Percentiles rank a stretch among this genome's conserved stretches.
Conservation (phyloP, 495 filamentous ascomycete genomes). For the Hypomontagnella monticulosa region DNA sequence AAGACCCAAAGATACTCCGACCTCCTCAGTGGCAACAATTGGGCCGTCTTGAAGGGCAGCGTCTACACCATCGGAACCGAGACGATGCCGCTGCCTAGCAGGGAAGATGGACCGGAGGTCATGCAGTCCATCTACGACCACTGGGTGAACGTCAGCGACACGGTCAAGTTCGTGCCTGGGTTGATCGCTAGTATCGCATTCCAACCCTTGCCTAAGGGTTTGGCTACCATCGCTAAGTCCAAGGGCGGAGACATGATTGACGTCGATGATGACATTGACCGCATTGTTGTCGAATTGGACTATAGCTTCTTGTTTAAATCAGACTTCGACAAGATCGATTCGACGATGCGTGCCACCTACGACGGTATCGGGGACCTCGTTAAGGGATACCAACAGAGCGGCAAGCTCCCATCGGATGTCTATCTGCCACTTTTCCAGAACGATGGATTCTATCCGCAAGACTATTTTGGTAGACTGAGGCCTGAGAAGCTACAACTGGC, state of each 20-base stretch:
- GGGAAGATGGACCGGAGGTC: slow-evolving; percentile 48
- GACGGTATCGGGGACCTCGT: slow-evolving; percentile 55
- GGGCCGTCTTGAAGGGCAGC: slow-evolving; percentile 53
- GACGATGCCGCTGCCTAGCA: slow-evolving; percentile 61
- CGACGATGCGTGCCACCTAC: slow-evolving; percentile 58
- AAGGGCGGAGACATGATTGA: slow-evolving; percentile 63
- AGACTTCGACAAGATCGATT: slow-evolving; percentile 59
- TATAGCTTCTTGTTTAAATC: slow-evolving; percentile 59
- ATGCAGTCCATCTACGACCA: slow-evolving; percentile 61
- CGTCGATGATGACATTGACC: slow-evolving; percentile 60
- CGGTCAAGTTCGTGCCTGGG: slow-evolving; percentile 55
- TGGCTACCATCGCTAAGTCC: slow-evolving; percentile 58
- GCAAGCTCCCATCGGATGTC: slow-evolving; percentile 55
- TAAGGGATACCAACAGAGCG: slow-evolving; percentile 43
- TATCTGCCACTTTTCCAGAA: slow-evolving; percentile 70
- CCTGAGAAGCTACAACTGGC: slow-evolving; percentile 54
- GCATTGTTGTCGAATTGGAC: slow-evolving; percentile 66
- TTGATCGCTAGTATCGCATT: slow-evolving; percentile 64
- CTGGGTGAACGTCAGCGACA: slow-evolving; percentile 58
- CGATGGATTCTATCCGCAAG: slow-evolving; percentile 65
- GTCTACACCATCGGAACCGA: slow-evolving; percentile 67
- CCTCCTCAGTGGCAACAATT: slow-evolving; percentile 55
- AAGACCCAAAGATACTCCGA: slow-evolving; percentile 64
- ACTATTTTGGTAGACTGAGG: slow-evolving; percentile 66
- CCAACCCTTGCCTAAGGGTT: slow-evolving; percentile 63